Percentiles rank a stretch among this genome's conserved stretches.
Conservation (phyloP, 2,329 filamentous ascomycete species). For the Dactylellina sp. region DNA sequence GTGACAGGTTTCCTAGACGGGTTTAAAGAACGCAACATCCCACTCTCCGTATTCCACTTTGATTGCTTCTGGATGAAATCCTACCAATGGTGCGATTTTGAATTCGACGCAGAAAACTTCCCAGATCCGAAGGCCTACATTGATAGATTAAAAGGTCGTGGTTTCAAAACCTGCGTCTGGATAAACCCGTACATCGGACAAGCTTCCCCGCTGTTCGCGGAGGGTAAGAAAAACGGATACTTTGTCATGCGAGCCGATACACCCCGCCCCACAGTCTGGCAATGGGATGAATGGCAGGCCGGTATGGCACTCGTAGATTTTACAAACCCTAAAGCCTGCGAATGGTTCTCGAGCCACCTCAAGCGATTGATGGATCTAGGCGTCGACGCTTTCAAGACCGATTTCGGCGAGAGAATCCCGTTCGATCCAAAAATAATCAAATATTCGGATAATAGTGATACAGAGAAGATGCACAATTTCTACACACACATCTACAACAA, state of each 20-base stretch:
- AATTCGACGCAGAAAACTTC: conserved; percentile 76
- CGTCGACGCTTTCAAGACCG: conserved; percentile 79
- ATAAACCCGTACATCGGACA: conserved; percentile 81
- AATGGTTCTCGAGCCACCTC: conserved; percentile 75
- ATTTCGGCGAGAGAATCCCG: conserved; percentile 80
- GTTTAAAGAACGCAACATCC: conserved; percentile 74
- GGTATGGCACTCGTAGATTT: conserved; percentile 81
- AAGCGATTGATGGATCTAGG: conserved; percentile 75
- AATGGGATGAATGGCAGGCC: conserved; percentile 82
- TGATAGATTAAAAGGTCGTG: conserved; percentile 72
- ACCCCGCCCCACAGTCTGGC: conserved; percentile 71
- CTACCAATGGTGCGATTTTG: conserved; percentile 80
- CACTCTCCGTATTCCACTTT: conserved; percentile 79
- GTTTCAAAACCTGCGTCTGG: conserved; percentile 79
- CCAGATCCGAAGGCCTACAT: conserved; percentile 76
- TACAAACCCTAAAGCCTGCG: conserved; percentile 75
- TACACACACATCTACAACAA: conserved; percentile 81
- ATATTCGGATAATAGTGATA: conserved; percentile 73
- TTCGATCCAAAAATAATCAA: conserved; percentile 70
- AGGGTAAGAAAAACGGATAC: conserved; percentile 75
- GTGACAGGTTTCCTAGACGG: conserved; percentile 76
- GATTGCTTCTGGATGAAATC: conserved; percentile 83
- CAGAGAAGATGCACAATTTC: conserved; percentile 79
- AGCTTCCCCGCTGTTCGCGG: conserved; percentile 74
- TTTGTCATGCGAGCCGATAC: conserved; percentile 75